These are phyloP conservation scores for Suhomyces emberorum DNA, from an alignment of 805 yeast species.

Conservation along the genomic window DNA sequence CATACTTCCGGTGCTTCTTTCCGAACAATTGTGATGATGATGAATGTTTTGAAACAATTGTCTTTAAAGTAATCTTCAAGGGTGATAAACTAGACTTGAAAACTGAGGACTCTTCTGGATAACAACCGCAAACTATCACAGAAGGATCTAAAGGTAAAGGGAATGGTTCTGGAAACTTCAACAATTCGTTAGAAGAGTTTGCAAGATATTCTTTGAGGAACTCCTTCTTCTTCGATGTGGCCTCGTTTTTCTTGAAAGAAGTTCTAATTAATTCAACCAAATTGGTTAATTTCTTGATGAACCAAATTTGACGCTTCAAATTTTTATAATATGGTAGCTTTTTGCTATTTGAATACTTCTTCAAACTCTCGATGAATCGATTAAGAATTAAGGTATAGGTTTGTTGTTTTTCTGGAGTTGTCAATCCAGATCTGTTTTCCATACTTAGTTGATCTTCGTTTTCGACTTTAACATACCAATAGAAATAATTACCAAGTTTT, in stretches of 20 bases:
- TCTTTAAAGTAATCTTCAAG: constrained; percentile 72
- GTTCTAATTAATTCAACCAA: constrained; percentile 62
- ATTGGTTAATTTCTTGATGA: constrained; percentile 62
- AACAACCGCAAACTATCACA: constrained; percentile 65
- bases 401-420: background rate
- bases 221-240: constrained; percentile 74
- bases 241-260: constrained; percentile 56
- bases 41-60: constrained; percentile 31
- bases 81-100: constrained; percentile 93
- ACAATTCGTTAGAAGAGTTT: constrained; percentile 42
- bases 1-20: constrained; percentile 27
- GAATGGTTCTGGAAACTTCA: constrained; percentile 51
- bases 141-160: constrained; percentile 83
- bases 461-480: constrained; percentile 91
- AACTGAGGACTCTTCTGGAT: constrained; percentile 77
- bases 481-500: constrained; percentile 74
- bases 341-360: constrained; percentile 22
- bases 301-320: constrained; percentile 60
- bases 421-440: constrained; percentile 10
- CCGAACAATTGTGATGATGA: constrained; percentile 34
- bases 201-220: constrained; percentile 55
- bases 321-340: constrained; percentile 35
- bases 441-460: constrained; percentile 54
- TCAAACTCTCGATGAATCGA: constrained; percentile 39
- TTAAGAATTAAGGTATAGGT: constrained; percentile 36